These are phyloP conservation scores for Trichoderma gamsii DNA, from an alignment of 495 filamentous ascomycete species.

Conservation along the genomic window DNA sequence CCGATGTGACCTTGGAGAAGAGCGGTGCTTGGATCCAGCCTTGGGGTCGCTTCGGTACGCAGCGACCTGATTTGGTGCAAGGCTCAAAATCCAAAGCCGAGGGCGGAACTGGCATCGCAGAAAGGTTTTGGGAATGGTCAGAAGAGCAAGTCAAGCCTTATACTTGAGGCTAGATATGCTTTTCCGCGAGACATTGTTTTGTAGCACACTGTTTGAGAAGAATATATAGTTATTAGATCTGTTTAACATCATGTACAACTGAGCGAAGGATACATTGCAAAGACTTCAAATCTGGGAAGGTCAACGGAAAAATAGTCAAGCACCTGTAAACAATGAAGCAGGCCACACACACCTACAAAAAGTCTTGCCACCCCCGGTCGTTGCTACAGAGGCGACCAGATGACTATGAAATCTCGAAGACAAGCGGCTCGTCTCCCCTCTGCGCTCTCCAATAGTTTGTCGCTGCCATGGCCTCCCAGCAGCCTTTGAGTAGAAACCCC, in stretches of 20 bases:
- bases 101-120: background rate
- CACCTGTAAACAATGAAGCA: too few species aligned
- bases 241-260: too few species aligned
- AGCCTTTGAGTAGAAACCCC: background rate
- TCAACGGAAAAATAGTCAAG: too few species aligned
- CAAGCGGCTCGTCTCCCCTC: background rate
- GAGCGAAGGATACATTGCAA: too few species aligned
- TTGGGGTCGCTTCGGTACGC: background rate
- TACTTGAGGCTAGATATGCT: background rate
- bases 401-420: too few species aligned
- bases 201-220: too few species aligned
- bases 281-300: too few species aligned
- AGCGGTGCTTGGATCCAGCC: conserved; percentile 13
- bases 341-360: too few species aligned
- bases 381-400: too few species aligned
- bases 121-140: conserved; percentile 12
- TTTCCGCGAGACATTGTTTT: too few species aligned
- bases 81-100: background rate
- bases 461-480: background rate
- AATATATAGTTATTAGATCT: too few species aligned
- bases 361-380: too few species aligned
- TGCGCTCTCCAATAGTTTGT: background rate
- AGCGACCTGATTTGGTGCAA: background rate
- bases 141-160: conserved; percentile 9
- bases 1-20: background rate